Conservation (phyloP, 2,329 filamentous ascomycete genomes). For the Clarireedia paspali region DNA sequence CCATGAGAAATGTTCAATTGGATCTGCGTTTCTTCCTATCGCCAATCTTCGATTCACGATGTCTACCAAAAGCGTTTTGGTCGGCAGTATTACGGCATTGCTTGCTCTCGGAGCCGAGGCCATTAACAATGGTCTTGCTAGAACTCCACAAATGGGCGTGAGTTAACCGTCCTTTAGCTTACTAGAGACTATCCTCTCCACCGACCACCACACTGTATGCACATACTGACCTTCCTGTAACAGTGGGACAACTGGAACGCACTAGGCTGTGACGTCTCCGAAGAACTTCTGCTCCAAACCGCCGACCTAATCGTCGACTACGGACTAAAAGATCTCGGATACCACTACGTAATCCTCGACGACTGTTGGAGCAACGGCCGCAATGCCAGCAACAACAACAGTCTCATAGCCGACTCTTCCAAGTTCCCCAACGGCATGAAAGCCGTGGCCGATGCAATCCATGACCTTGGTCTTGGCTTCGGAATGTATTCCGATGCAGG, state of each 20-base stretch:
- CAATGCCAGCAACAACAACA: constrained; percentile 33
- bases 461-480: constrained; percentile 40
- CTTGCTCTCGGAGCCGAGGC: constrained; percentile 19
- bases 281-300: constrained; percentile 40
- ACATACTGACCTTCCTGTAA: too few species aligned
- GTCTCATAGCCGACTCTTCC: constrained; percentile 33
- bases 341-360: constrained; percentile 48
- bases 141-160: constrained; percentile 34
- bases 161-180: too few species aligned
- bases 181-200: too few species aligned
- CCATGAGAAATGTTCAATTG: not conserved
- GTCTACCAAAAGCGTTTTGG: constrained; percentile 1
- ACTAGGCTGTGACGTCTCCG: constrained; percentile 42
- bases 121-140: constrained; percentile 34
- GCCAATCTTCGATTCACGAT: not conserved
- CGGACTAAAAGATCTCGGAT: constrained; percentile 45
- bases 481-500: constrained; percentile 46
- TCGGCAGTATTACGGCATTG: constrained; percentile 7
- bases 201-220: too few species aligned
- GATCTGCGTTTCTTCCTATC: not conserved
- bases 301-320: constrained; percentile 40
- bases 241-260: constrained; percentile 40
- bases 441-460: constrained; percentile 38
- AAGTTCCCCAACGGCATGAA: constrained; percentile 43
- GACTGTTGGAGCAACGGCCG: constrained; percentile 45